A percentile compares a stretch with the other conserved stretches of the same genome.
These are phyloP conservation scores for Vigna angularis DNA, from an alignment of 306 rosid genomes.

Conservation along the genomic window DNA sequence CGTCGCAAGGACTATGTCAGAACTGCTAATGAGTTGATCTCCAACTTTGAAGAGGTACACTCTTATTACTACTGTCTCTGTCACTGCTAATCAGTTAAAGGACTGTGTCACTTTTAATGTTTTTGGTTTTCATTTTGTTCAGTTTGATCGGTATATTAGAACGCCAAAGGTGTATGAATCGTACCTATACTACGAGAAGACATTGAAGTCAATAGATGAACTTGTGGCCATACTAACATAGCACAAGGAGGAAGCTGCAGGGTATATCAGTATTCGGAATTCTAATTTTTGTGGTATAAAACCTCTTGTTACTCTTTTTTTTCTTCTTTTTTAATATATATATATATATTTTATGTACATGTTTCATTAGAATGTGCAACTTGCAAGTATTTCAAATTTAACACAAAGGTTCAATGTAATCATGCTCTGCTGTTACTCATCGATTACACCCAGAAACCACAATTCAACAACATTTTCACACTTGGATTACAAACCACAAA, in stretches of 20 bases:
- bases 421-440: not conserved
- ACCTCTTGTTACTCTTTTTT: not conserved
- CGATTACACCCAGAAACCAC: slow-evolving; percentile 1
- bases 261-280: not conserved
- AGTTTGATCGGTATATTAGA: slow-evolving; percentile 66
- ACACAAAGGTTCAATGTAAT: slow-evolving; percentile 12
- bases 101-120: too few species aligned
- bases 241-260: slow-evolving; percentile 33
- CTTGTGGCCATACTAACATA: slow-evolving; percentile 77
- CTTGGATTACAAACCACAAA: not conserved
- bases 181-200: slow-evolving; percentile 89
- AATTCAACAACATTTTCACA: slow-evolving; percentile 8
- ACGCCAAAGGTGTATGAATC: slow-evolving; percentile 94
- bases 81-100: too few species aligned
- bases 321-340: not conserved
- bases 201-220: slow-evolving; percentile 83
- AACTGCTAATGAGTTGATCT: slow-evolving; percentile 84
- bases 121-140: not conserved
- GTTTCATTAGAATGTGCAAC: slow-evolving; percentile 15
- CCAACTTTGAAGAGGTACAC: slow-evolving; percentile 77
- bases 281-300: slow-evolving; percentile 31
- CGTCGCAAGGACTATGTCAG: slow-evolving; percentile 65
- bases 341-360: slow-evolving; percentile 2
- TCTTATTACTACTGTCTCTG: too few species aligned
- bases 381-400: not conserved